Evolutionary conservation across 2,329 filamentous ascomycete species (phyloP), one percentile per base, ranked within the genome.

Genomic region (Lasiodiplodia theobromae): DNA sequence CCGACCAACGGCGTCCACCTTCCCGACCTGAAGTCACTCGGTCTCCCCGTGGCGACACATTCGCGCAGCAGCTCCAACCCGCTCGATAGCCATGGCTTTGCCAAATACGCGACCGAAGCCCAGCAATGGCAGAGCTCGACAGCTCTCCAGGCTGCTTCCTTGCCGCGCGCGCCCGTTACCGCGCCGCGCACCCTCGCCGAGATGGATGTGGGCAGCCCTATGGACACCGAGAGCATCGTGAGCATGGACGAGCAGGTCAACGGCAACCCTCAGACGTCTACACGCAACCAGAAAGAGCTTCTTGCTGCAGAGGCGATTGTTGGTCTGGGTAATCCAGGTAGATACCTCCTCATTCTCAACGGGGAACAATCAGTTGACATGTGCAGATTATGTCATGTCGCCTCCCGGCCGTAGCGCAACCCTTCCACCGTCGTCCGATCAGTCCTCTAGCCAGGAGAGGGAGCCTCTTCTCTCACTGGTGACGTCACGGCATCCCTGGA

Each of bases 381-480:
- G 10, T 23, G 7, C 71, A 84, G 82, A 82, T 72, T 82, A 82
- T 68, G 77, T 77, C 21, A 80, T 80, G 47, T 82, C 80, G 2
- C 79, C 81, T 31, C 76, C 77, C 2, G 71, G 73, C 70, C 75
- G 74, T 69, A 78, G 75, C 68, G 52, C 74, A 21, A 74, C 73
- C 18, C 71, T 79, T 58, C 74, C 75, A 54, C 71, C 75, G 4
- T 76, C 77, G 7, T 78, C 82, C 66, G 81, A 73, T 80, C 70
- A 79, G 53, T 66, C 64, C 3, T 60, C 74, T 18, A 81, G 84
- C 1, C 80, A 84, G 16, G 86, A 91, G 51, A 86, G 89, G 6
- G 94, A 97, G 78, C 96, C 94, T 0, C 85, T 97, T 6, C 84
- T 98, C 3, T 92, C 93, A 5, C 88, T 98, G 1, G 87, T 98